Evolutionary conservation across 164 flowering plant genomes (phyloP), one percentile per base, ranked within the genome.

Genomic region (Vitis labrusca): DNA sequence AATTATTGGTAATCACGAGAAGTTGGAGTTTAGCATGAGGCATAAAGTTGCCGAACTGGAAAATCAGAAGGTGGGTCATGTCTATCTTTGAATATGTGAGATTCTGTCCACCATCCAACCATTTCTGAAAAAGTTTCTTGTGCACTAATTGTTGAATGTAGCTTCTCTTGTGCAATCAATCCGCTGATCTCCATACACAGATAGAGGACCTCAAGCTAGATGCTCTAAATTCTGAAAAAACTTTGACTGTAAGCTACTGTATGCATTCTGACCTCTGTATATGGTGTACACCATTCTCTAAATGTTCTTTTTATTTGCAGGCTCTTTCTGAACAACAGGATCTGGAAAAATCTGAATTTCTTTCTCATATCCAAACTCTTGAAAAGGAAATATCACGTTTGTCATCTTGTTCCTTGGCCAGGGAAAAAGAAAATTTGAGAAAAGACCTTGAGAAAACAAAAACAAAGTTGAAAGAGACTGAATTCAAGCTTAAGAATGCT

Each of bases 391-490:
- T 86, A 53, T 80, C 81, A 69, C 50, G 65, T 65, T 77, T 89
- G 44, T 91, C 94, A 68, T 83, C 94, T 53, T 70, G 82, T 76
- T 84, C 91, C 44, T 59, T 91, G 83, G 84, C 81, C 30, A 91
- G 65, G 76, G 98, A 93, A 72, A 92, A 86, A 64, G 99, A 93
- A 76, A 82, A 54, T 64, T 63, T 95, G 71, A 81, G 96, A 80
- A 92, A 87, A 75, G 99, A 95, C 71, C 84, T 90, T 63, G 99
- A 91, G 74, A 93, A 93, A 77, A 84, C 96, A 60, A 91, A 84
- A 77, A 1, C 67, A 19, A 92, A 89, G 79, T 75, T 93, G 74
- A 92, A 88, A 75, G 98, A 95, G 56, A 84, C 91, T 7, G 99
- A 92, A 66, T 83, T 59, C 71, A 95, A 91, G 82, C 92, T 95